phyloP scores from a whole-genome alignment of 2,329 filamentous ascomycete species.

The Aureobasidium namibiae region DNA sequence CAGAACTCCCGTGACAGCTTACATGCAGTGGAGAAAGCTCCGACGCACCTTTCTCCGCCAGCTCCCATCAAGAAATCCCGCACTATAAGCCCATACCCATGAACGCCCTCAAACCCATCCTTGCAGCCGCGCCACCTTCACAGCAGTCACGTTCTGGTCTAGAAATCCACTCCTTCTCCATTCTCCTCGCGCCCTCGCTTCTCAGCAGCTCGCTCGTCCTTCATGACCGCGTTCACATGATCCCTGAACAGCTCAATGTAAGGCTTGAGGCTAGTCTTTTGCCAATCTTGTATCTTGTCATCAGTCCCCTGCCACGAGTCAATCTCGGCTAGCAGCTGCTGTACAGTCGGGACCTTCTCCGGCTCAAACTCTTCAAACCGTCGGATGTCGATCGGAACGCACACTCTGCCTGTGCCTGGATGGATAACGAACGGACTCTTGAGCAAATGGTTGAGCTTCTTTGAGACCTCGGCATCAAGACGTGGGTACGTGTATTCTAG shows the following conservation, averaged over 20 bases:
- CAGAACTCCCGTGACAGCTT: neutral
- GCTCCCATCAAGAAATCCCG: neutral
- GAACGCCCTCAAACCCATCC: too few relatives aligned
- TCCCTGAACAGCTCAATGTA: conserved; percentile 83
- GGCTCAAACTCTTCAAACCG: conserved; percentile 79
- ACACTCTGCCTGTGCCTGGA: conserved; percentile 86
- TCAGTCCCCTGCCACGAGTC: conserved; percentile 59
- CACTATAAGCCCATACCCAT: neutral
- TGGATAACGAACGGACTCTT: conserved; percentile 97
- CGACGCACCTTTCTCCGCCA: too few relatives aligned
- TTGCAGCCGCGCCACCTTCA: neutral
- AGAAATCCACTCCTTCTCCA: conserved; percentile 56
- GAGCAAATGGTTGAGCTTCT: conserved; percentile 95
- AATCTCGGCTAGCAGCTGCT: conserved; percentile 72
- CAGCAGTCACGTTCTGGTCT: neutral
- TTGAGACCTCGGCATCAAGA: conserved; percentile 92
- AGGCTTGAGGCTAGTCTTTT: conserved; percentile 91
- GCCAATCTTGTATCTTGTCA: conserved; percentile 63
- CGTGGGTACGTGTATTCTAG: conserved; percentile 97
- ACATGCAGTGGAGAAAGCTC: too few relatives aligned
- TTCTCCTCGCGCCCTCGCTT: conserved; percentile 51
- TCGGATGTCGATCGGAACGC: conserved; percentile 80
- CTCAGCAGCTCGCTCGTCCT: conserved; percentile 50
- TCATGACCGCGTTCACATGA: conserved; percentile 72
- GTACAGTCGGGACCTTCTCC: conserved; percentile 79